Base-by-base conservation (phyloP, 108 stramenopile genomes). In the Schizochytrium sp. region DNA sequence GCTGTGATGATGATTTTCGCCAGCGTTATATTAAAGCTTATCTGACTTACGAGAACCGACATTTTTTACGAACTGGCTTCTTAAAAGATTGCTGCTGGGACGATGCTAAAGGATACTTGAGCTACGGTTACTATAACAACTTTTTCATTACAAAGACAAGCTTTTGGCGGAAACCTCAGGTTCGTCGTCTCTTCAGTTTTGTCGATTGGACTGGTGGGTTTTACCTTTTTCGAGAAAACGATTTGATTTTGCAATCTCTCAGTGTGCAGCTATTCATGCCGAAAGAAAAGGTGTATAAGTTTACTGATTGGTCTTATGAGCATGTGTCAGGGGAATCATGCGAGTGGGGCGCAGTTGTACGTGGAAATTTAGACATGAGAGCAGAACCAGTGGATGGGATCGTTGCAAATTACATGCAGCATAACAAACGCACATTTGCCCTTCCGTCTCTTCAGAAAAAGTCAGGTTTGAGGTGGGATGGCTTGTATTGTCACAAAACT, bases 61-160 rank as follows among this genome's bases (percentile, higher is more conserved):
- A 72, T 72, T 93, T 92, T 10, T 91, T 90, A 90, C 38, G 72
- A 83, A 59, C 64, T 15, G 87, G 76, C 3, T 72, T 72, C 69
- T 40, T 53, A 1, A 2, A 88, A 4, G 56, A 40, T 38, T 56
- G 42, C 46, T 42, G 46, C 8, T 72, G 41, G 56, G 64, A 89
- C 38, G 15, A 57, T 56, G 89, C 83, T 19, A 56, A 87, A 8
- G 93, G 88, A 92, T 42, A 88, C 94, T 59, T 90, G 90, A 88
- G 94, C 10, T 90, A 92, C 69, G 95, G 95, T 46, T 93, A 95
- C 47, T 96, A 96, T 92, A 96, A 96, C 72, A 96, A 96, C 73
- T 94, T 94, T 56, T 95, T 95, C 50, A 91, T 96, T 41, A 95
- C 95, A 13, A 91, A 94, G 46, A 59, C 95, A 40, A 72, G 91